Evolutionary conservation across 1,139 yeast species (phyloP).

Genomic region (Candida albicans): DNA sequence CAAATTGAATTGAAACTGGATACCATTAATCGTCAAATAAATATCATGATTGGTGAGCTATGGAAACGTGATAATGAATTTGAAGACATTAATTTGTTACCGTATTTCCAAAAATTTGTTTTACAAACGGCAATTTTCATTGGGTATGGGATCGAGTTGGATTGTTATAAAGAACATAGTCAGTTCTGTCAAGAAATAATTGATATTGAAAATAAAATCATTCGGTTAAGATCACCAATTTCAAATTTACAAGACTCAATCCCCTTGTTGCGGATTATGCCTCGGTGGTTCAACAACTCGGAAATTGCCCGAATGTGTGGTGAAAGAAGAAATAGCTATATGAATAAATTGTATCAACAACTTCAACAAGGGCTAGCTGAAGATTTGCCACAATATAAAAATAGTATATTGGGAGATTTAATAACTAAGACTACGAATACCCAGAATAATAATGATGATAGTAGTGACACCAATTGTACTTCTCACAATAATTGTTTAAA

Average conservation of each 20-base stretch:
- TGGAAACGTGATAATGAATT: slow-evolving; percentile 25
- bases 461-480: too few relatives aligned
- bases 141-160: slow-evolving; percentile 60
- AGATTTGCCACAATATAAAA: slow-evolving; percentile 16
- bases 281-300: slow-evolving; percentile 32
- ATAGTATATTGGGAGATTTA: slow-evolving; percentile 48
- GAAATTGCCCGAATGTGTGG: slow-evolving; percentile 30
- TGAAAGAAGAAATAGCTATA: slow-evolving; percentile 53
- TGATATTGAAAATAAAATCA: slow-evolving; percentile 62
- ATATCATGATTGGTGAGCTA: slow-evolving; percentile 25
- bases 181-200: slow-evolving; percentile 54
- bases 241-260: slow-evolving; percentile 63
- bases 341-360: slow-evolving; percentile 35
- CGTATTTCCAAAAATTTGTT: slow-evolving; percentile 52
- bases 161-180: slow-evolving; percentile 40
- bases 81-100: slow-evolving; percentile 35
- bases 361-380: slow-evolving; percentile 13
- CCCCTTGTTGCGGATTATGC: slow-evolving; percentile 45
- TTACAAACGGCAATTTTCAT: slow-evolving; percentile 56
- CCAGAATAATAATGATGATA: too few relatives aligned
- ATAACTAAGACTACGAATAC: slow-evolving; percentile 17
- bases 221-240: slow-evolving; percentile 61
- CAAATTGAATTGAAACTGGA: slow-evolving; percentile 42
- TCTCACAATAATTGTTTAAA: slow-evolving; percentile 19
- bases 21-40: slow-evolving; percentile 11